Conservation (phyloP, 2,329 filamentous ascomycete species). For the Fusarium sacchari region DNA sequence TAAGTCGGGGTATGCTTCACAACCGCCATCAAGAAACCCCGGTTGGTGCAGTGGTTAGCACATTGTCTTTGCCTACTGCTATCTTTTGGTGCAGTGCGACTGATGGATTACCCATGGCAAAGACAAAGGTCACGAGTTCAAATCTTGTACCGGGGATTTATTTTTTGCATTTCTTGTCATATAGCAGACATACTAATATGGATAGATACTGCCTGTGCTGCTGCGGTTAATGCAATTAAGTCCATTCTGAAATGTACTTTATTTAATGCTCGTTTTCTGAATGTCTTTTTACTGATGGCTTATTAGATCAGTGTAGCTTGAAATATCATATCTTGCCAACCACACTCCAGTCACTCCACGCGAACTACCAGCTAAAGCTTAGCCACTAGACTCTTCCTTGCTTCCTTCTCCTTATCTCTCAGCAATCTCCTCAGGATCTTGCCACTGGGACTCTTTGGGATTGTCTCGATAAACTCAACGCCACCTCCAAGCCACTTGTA, state of each 20-base stretch:
- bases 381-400: not conserved
- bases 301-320: rapidly evolving
- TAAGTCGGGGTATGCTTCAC: not conserved
- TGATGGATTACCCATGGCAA: too few relatives aligned
- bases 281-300: rapidly evolving
- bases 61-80: not conserved
- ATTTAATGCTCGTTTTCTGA: not conserved
- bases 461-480: not conserved
- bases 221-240: too few relatives aligned
- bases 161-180: not conserved
- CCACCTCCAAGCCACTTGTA: not conserved
- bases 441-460: not conserved
- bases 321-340: not conserved
- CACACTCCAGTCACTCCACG: too few relatives aligned
- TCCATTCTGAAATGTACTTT: rapidly evolving
- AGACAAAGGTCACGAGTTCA: not conserved
- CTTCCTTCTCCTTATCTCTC: not conserved
- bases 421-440: not conserved
- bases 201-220: too few relatives aligned
- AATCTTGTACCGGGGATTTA: not conserved
- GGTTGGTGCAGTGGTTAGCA: not conserved
- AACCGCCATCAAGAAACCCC: not conserved
- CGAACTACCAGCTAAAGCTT: not conserved
- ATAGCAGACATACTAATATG: too few relatives aligned
- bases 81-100: too few relatives aligned